These are phyloP conservation scores for Pleurotus ostreatus DNA, from an alignment of 768 basidiomycete species.

Conservation along the genomic window DNA sequence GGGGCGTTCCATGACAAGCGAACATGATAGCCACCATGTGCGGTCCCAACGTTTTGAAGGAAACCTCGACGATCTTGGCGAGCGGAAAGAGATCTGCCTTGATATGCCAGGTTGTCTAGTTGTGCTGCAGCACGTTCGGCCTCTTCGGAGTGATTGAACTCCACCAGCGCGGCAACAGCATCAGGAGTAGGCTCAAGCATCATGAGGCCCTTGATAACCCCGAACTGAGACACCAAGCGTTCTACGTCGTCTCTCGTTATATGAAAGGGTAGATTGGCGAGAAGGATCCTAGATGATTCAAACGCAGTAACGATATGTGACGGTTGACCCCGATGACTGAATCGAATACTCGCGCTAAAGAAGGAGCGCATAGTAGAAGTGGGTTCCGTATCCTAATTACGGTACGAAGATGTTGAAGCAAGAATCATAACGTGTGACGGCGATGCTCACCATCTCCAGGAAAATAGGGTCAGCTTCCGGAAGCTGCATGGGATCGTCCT, in stretches of 20 bases:
- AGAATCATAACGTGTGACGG: background rate
- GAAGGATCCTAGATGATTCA: conserved; percentile 32
- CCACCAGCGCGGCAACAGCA: conserved; percentile 12
- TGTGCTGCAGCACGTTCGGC: conserved; percentile 29
- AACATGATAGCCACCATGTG: conserved; percentile 23
- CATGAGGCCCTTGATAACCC: conserved; percentile 20
- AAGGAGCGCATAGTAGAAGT: conserved; percentile 3
- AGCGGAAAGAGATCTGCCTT: conserved; percentile 21
- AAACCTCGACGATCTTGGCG: conserved; percentile 17
- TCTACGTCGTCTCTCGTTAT: conserved; percentile 24
- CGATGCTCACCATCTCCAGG: background rate
- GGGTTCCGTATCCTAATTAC: background rate
- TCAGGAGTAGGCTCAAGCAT: conserved; percentile 16
- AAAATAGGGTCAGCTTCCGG: background rate
- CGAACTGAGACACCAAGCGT: conserved; percentile 26
- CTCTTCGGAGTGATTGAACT: conserved; percentile 23
- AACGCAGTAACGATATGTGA: conserved; percentile 29
- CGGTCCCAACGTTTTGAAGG: conserved; percentile 14
- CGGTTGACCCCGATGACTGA: background rate
- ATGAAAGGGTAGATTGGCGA: conserved; percentile 37
- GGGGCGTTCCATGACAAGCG: conserved; percentile 45
- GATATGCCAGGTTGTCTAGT: conserved; percentile 27
- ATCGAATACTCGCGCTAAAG: conserved; percentile 4
- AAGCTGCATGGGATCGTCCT: background rate
- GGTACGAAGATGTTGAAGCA: background rate